Evolutionary conservation across 192 early-diverging fungal species (phyloP), one percentile per base, ranked within the genome.

Genomic region (Lobosporangium transversale): DNA sequence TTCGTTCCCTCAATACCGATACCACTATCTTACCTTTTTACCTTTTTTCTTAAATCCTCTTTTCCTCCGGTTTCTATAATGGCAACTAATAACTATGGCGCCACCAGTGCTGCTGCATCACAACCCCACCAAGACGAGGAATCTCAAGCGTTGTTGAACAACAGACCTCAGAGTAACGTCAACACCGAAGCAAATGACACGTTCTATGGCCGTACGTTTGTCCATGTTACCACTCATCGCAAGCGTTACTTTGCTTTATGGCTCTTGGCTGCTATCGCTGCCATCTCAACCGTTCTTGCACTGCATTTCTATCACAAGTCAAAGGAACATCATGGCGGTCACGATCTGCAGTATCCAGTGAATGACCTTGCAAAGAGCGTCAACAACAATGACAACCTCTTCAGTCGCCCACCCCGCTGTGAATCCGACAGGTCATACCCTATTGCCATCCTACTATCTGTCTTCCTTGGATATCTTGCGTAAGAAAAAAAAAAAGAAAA

Each of bases 401-500:
- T 53, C 14, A 18, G 23, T 33, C 32, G 37, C 1, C 58, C 73
- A 5, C 53, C 54, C 4, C 35, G 29, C 29, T 86, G 85, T 59
- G 30, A 75, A n/a, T 82, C 80, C 15, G 85, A 86, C 40, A 70
- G 85, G 30, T 80, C 78, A 26, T 82, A 80, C 42, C 83, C 83
- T 36, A 49, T 84, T 58, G 70, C 85, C 43, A 58, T 86, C 33
- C 35, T 86, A 23, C 55, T 86, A 10, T 80, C 79, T 53, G 74
- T 86, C 68, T 86, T 86, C 54, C 64, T 85, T 53, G 85, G 85
- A 58, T 80, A 80, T 30, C 32, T 85, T 42, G 83, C 74, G 71
- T 76, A 76, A 58, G 43, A 43, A 20, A 42, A 24, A 17, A 26
- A 23, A 6, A 43, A n/a, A 43, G 15, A 21, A 4, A 11, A n/a